phyloP scores from a whole-genome alignment of 768 basidiomycete genomes.

The Rhizopogon roseolus region DNA sequence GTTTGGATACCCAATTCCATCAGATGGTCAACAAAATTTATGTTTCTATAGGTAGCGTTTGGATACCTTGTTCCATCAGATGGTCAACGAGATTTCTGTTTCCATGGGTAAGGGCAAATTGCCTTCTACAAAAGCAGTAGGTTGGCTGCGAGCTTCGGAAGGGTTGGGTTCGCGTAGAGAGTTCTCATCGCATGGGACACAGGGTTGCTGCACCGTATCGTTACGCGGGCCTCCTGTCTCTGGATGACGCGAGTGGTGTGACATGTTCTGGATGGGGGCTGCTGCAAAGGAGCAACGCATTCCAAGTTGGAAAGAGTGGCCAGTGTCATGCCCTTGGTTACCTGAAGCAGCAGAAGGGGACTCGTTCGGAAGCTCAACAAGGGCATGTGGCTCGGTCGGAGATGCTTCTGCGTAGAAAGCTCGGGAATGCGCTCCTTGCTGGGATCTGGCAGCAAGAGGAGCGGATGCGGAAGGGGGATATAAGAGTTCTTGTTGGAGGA shows the following conservation, averaged over 20 bases:
- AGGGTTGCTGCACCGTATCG: not conserved
- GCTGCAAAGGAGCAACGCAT: not conserved
- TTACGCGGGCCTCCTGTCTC: not conserved
- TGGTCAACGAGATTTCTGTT: not conserved
- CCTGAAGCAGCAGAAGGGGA: not conserved
- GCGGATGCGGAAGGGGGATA: not conserved
- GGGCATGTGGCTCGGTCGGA: not conserved
- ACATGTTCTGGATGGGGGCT: not conserved
- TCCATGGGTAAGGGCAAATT: not conserved
- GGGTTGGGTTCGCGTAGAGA: not conserved
- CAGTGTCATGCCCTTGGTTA: not conserved
- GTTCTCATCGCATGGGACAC: not conserved
- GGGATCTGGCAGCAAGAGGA: not conserved
- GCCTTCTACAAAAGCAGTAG: not conserved
- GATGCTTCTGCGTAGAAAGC: not conserved
- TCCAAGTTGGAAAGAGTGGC: not conserved
- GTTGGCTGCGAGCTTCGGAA: not conserved
- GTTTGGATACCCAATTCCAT: too few relatives aligned
- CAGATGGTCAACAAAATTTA: not conserved
- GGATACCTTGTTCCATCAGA: not conserved
- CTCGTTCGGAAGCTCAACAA: too few relatives aligned
- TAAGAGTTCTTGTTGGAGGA: not conserved
- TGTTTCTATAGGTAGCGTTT: not conserved
- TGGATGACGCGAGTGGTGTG: too few relatives aligned
- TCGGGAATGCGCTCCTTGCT: too few relatives aligned